Evolutionary conservation across 2,329 filamentous ascomycete genomes (phyloP).

Genomic region (Aspergillus sp.): DNA sequence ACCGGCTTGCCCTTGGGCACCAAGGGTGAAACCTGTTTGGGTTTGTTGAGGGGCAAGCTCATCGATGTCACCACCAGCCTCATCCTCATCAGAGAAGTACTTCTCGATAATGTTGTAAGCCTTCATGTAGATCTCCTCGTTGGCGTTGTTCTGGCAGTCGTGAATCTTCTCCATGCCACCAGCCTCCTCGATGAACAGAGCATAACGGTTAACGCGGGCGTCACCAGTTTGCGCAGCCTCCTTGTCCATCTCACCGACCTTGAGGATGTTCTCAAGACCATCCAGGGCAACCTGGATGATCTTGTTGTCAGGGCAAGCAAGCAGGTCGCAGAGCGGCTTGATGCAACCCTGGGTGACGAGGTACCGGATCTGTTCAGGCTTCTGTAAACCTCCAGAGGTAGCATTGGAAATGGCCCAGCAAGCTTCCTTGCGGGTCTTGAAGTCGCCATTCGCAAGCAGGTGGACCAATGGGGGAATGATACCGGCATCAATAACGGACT

Average conservation of each 20-base stretch:
- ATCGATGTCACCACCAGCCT: constrained; percentile 75
- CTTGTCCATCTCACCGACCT: constrained; percentile 99
- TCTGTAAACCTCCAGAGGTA: constrained; percentile 95
- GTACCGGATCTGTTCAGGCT: constrained; percentile 97
- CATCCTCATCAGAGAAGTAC: constrained; percentile 99
- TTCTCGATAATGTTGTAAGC: constrained; percentile 99
- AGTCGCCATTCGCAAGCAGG: constrained; percentile 91
- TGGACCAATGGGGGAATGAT: constrained; percentile 97
- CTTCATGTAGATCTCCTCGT: constrained; percentile 99
- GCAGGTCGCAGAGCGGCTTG: constrained; percentile 92
- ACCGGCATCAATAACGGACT: constrained; percentile 93
- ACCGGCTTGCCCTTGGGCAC: constrained; percentile 67
- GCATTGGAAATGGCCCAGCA: constrained; percentile 99
- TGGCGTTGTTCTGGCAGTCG: constrained; percentile 99
- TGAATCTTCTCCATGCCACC: constrained; percentile 99
- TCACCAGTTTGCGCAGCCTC: constrained; percentile 66
- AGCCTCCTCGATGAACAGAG: constrained; percentile 97
- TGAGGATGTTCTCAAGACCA: constrained; percentile 97
- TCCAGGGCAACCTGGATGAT: constrained; percentile 99
- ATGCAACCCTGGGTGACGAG: constrained; percentile 93
- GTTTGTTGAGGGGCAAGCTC: constrained; percentile 74
- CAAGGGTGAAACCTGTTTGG: constrained; percentile 75
- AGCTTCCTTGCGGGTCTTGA: constrained; percentile 98
- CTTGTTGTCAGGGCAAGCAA: constrained; percentile 98
- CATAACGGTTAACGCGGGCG: constrained; percentile 82